Base-by-base conservation (phyloP, 371 early-diverging fungal genomes). In the Mortierella sp. region DNA sequence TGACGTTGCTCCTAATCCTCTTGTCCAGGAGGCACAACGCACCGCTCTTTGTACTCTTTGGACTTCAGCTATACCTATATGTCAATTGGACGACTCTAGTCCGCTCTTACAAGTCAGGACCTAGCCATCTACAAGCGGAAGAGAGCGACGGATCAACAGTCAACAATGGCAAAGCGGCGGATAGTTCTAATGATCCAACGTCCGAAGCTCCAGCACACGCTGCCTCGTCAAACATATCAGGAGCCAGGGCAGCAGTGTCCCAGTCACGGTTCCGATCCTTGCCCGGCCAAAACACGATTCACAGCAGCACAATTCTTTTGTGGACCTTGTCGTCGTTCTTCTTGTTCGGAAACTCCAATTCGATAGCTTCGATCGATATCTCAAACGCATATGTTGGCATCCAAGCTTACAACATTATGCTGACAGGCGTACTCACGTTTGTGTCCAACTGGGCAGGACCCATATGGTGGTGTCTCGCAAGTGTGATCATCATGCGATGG, bases 321-420 rank as follows among this genome's bases (percentile, higher is more conserved):
- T 89, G 60, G 69, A 80, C 41, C 79, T 87, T 40, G 63, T 82
- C 76, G 0, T 84, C 91, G 17, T 93, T 93, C 59, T 93, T 88
- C 61, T 61, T 83, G 21, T 83, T 90, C 19, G 94, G 93, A 13
- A 93, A 91, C 76, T 86, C 90, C 0, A 94, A 94, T 62, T 90
- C 93, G 12, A 85, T 94, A 13, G 89, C 93, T 0, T 89, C 93
- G 9, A 80, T 93, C 4, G 94, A 94, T 54, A 78, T 94, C 27
- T 90, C 91, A 60, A 89, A 88, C 63, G 90, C 93, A 0, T 94
- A 93, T 64, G 84, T 90, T 21, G 94, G 94, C 17, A 85, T 94
- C 21, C 78, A 84, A 24, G 82, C 84, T 24, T 92, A 91, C 67
- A 80, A 86, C 60, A 83, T 88, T 16, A 47, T 62, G 1, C 46